Evolutionary conservation across 1,284 basidiomycete species (phyloP), one percentile per base, ranked within the genome.

Genomic region (Fistulinella cinereoalba): DNA sequence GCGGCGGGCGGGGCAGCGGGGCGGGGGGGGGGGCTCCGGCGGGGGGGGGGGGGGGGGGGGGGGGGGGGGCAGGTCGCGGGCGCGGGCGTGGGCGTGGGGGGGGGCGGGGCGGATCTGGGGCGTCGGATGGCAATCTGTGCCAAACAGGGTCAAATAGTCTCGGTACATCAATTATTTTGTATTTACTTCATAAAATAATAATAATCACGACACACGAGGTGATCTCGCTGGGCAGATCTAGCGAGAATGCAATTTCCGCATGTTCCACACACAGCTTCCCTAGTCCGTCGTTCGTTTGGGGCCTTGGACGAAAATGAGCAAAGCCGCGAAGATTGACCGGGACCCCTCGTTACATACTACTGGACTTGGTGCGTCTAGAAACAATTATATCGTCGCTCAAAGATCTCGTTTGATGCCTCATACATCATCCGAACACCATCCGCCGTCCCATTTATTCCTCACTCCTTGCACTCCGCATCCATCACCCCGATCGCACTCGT

Each of bases 171-270:
- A 27, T 27, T 27, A 27, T 27, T 27, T 27, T 32, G 16, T 18
- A 33, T 6, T 18, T n/a, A 33, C 16, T n/a, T 34, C 18, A 34
- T n/a, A 19, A 34, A 34, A 23, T 23, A 3, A 23, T 15, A 23
- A 13, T 21, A 36, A 37, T 23, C 15, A 37, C 23, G 15, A 13
- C 13, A 38, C 73, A 76, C 71, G 75, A 75, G 74, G 74, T 15
- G 66, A 58, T 69, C 68, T 46, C 34, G n/a, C n/a, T n/a, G n/a
- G n/a, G n/a, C n/a, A 27, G 24, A 47, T 50, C 41, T 65, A 58
- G 64, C 59, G 66, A 37, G 33, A 71, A 66, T 58, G 67, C 64
- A 64, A 68, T 64, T 61, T 61, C 69, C 65, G 67, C 69, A 64
- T 72, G 71, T 66, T n/a, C n/a, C n/a, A n/a, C n/a, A 62, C 58